phyloP scores from a whole-genome alignment of 352 stramenopile species.

The Globisporangium heterothallicum region DNA sequence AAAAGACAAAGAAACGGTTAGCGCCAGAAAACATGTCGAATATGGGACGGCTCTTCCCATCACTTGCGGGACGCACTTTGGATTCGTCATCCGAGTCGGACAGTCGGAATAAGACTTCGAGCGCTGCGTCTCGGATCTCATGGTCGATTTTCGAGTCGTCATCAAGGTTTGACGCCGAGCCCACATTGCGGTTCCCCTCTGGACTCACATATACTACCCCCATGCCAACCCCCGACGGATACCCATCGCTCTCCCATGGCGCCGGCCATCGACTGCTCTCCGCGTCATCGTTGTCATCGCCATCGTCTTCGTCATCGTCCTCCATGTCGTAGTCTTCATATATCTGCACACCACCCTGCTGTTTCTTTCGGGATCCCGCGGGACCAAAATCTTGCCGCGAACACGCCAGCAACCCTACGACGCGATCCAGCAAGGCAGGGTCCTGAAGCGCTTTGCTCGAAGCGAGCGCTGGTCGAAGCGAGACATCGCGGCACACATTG shows the following conservation, averaged over 20 bases:
- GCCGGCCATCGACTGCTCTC: constrained; percentile 56
- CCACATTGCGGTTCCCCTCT: constrained; percentile 50
- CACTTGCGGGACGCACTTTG: constrained; percentile 25
- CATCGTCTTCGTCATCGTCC: constrained; percentile 49
- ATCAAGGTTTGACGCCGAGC: constrained; percentile 20
- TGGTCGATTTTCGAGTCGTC: constrained; percentile 60
- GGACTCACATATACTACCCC: constrained; percentile 73
- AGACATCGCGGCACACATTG: constrained; percentile 50
- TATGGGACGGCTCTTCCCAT: neutral
- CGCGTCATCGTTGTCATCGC: constrained; percentile 47
- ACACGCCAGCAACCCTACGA: constrained; percentile 47
- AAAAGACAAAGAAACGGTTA: constrained; percentile 4
- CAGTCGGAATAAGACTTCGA: constrained; percentile 73
- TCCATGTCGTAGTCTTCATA: constrained; percentile 47
- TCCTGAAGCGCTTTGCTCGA: constrained; percentile 40
- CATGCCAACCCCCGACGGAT: constrained; percentile 65
- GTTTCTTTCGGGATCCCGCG: constrained; percentile 19
- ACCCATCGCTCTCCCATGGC: constrained; percentile 70
- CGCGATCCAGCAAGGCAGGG: constrained; percentile 36
- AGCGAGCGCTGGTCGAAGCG: constrained; percentile 35
- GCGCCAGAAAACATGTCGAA: neutral
- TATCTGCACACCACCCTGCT: constrained; percentile 22
- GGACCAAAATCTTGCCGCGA: constrained; percentile 45
- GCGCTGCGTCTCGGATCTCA: constrained; percentile 65
- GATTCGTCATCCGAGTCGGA: constrained; percentile 51